A percentile compares a stretch with the other conserved stretches of the same genome.
phyloP scores from a whole-genome alignment of 129 eudicot genomes.

The Flaveria brownii region DNA sequence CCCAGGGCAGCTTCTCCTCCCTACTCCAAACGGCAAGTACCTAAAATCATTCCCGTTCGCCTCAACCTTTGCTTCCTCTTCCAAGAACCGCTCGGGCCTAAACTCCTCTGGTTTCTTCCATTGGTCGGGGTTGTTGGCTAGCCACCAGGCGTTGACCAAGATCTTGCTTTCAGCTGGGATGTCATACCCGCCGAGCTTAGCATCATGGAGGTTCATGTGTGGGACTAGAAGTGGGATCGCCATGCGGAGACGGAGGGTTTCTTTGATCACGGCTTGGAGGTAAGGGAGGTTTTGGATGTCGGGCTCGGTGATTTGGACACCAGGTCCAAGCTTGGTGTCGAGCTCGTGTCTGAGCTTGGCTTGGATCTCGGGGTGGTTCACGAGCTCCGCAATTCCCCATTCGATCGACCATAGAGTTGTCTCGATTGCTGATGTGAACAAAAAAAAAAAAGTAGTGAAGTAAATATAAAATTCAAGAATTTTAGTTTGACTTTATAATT shows the following conservation, averaged over 20 bases:
- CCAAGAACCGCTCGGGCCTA: conserved; percentile 93
- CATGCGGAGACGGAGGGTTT: conserved; percentile 92
- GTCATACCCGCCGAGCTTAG: conserved; percentile 74
- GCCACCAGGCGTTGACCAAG: conserved; percentile 89
- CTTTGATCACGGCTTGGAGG: conserved; percentile 92
- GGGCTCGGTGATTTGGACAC: conserved; percentile 75
- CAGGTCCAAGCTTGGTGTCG: conserved; percentile 74
- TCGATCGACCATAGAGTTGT: conserved; percentile 94
- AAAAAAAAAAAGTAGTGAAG: background rate
- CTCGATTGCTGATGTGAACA: conserved; percentile 66
- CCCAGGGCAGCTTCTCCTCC: conserved; percentile 94
- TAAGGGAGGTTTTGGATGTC: conserved; percentile 78
- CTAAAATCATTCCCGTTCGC: conserved; percentile 85
- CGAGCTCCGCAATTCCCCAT: conserved; percentile 92
- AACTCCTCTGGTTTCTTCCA: conserved; percentile 93
- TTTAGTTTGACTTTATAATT: background rate
- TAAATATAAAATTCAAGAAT: background rate
- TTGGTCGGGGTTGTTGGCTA: conserved; percentile 82
- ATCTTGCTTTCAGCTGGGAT: conserved; percentile 92
- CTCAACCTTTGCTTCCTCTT: conserved; percentile 85
- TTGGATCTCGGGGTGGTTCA: conserved; percentile 84
- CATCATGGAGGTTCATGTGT: conserved; percentile 93
- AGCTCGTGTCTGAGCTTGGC: conserved; percentile 69
- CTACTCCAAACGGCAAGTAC: conserved; percentile 87
- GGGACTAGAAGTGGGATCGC: conserved; percentile 93